These are phyloP conservation scores for Chalciporus piperatus DNA, from an alignment of 768 basidiomycete genomes.

Conservation along the genomic window DNA sequence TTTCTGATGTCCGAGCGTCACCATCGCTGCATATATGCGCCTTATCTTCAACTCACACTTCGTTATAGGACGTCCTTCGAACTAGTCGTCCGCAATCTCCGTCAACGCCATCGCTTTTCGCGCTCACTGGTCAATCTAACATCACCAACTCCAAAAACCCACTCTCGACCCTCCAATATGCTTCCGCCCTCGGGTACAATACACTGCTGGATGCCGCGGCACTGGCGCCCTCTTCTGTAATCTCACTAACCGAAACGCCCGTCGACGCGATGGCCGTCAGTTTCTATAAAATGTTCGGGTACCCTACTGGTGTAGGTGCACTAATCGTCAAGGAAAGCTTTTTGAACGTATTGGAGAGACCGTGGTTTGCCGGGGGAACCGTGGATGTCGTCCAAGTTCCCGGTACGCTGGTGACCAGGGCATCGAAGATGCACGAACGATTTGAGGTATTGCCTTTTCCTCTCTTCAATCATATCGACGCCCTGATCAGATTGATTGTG, in stretches of 20 bases:
- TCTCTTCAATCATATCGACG: not conserved
- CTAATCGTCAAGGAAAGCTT: conserved; percentile 73
- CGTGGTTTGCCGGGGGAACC: conserved; percentile 85
- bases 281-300: conserved; percentile 91
- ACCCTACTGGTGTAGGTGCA: conserved; percentile 81
- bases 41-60: conserved; percentile 1
- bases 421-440: conserved; percentile 60
- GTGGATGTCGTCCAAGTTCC: conserved; percentile 84
- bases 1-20: not conserved
- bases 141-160: conserved; percentile 74
- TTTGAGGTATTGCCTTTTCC: conserved; percentile 58
- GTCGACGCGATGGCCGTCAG: conserved; percentile 83
- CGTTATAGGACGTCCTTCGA: conserved; percentile 51
- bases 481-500: conserved; percentile 5
- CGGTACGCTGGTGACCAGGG: conserved; percentile 61
- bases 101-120: conserved; percentile 56
- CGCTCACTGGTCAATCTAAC: conserved; percentile 79
- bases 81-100: conserved; percentile 43
- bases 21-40: conserved; percentile 18
- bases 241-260: conserved; percentile 62
- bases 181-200: conserved; percentile 65
- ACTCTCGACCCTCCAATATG: conserved; percentile 61
- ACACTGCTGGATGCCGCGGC: conserved; percentile 84
- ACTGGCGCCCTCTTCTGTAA: conserved; percentile 65
- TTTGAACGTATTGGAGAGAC: conserved; percentile 55